phyloP scores from a whole-genome alignment of 1,284 basidiomycete genomes.

The Taiwanofungus camphoratus region DNA sequence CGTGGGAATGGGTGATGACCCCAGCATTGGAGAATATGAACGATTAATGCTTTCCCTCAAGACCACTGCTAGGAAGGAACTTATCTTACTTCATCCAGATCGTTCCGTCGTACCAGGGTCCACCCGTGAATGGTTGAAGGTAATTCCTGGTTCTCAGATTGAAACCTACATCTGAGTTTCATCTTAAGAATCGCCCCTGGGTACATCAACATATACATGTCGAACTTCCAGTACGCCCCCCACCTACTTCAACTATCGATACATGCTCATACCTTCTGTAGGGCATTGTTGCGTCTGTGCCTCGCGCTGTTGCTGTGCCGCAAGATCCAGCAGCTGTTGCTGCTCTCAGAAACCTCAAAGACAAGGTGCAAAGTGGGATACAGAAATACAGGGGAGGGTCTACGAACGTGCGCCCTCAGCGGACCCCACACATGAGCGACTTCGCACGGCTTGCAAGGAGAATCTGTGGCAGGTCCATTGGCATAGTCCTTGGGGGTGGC shows the following conservation, averaged over 20 bases:
- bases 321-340: slow-evolving; percentile 88
- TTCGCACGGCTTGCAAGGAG: slow-evolving; percentile 90
- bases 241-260: background rate
- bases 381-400: slow-evolving; percentile 77
- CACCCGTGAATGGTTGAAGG: slow-evolving; percentile 95
- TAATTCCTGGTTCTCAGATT: slow-evolving; percentile 30
- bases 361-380: slow-evolving; percentile 85
- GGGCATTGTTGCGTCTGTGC: slow-evolving; percentile 60
- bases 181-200: slow-evolving; percentile 82
- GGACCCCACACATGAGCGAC: slow-evolving; percentile 81
- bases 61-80: slow-evolving; percentile 95
- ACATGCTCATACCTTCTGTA: slow-evolving; percentile 21
- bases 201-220: slow-evolving; percentile 90
- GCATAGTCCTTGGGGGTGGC: slow-evolving; percentile 92
- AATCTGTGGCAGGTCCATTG: slow-evolving; percentile 90
- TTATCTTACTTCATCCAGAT: slow-evolving; percentile 91
- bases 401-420: slow-evolving; percentile 67
- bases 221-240: slow-evolving; percentile 65
- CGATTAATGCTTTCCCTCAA: slow-evolving; percentile 90
- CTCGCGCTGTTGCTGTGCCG: slow-evolving; percentile 48
- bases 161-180: slow-evolving; percentile 1
- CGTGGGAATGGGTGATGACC: slow-evolving; percentile 92
- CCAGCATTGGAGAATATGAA: slow-evolving; percentile 87
- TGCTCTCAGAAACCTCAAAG: slow-evolving; percentile 86
- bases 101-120: slow-evolving; percentile 87